These are phyloP conservation scores for Colletotrichum sp. DNA, from an alignment of 2,329 filamentous ascomycete species.

Conservation along the genomic window DNA sequence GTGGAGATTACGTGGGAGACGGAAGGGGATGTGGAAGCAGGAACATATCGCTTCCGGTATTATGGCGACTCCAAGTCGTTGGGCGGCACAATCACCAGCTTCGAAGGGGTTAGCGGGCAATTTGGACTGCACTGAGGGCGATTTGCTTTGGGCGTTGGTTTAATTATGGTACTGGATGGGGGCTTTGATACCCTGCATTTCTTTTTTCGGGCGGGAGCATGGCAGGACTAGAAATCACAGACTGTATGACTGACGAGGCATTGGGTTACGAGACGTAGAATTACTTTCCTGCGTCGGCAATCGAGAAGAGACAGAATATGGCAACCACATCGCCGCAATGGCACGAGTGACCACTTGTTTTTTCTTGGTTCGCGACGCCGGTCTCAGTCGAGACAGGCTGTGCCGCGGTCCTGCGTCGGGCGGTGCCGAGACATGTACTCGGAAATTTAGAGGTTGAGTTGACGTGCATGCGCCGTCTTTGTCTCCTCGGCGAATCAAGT, in stretches of 20 bases:
- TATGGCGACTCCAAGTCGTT: constrained; percentile 79
- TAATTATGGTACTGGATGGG: background rate
- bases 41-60: constrained; percentile 78
- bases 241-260: background rate
- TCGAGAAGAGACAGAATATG: background rate
- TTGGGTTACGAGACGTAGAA: background rate
- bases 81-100: constrained; percentile 66
- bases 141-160: background rate
- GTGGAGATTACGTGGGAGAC: constrained; percentile 82
- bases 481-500: background rate
- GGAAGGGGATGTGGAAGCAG: constrained; percentile 60
- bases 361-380: background rate
- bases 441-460: background rate
- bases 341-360: background rate
- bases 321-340: background rate
- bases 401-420: background rate
- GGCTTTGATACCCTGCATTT: background rate
- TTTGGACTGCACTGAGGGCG: constrained; percentile 41
- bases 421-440: background rate
- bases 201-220: background rate
- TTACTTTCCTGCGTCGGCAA: background rate
- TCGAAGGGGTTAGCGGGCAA: constrained; percentile 68
- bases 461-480: background rate
- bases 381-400: background rate
- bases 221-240: background rate